phyloP scores from a whole-genome alignment of 352 stramenopile genomes.

The Phytopythium ostracodes region DNA sequence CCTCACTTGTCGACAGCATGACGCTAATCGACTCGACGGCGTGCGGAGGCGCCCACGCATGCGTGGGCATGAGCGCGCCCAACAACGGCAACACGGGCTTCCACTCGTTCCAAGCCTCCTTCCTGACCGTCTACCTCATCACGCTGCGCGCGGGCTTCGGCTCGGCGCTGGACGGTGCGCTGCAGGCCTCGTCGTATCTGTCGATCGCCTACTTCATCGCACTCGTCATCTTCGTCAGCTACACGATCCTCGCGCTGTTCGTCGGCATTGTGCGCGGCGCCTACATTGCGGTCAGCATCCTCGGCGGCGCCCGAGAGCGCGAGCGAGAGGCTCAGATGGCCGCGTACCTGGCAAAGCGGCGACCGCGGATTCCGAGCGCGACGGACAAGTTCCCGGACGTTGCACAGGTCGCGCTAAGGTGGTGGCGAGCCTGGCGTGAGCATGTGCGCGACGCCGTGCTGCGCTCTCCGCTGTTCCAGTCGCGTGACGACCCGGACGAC shows the following conservation, averaged over 20 bases:
- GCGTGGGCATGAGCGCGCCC: slow-evolving; percentile 48
- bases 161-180: slow-evolving; percentile 59
- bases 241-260: slow-evolving; percentile 82
- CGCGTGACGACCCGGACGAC: slow-evolving; percentile 37
- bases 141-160: slow-evolving; percentile 77
- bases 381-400: slow-evolving; percentile 65
- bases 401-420: slow-evolving; percentile 37
- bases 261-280: slow-evolving; percentile 79
- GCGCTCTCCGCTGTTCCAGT: slow-evolving; percentile 46
- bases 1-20: slow-evolving; percentile 13
- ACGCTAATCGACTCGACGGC: background rate
- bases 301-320: slow-evolving; percentile 24
- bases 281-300: slow-evolving; percentile 66
- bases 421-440: slow-evolving; percentile 25
- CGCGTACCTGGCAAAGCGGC: slow-evolving; percentile 43
- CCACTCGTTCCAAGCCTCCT: slow-evolving; percentile 80
- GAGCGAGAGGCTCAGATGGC: slow-evolving; percentile 25
- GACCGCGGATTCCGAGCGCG: slow-evolving; percentile 47
- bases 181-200: slow-evolving; percentile 71
- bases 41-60: slow-evolving; percentile 28
- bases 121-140: slow-evolving; percentile 77
- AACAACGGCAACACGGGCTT: slow-evolving; percentile 80
- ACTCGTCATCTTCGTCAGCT: slow-evolving; percentile 80
- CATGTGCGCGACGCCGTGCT: slow-evolving; percentile 29
- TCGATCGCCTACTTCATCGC: slow-evolving; percentile 79